These are phyloP conservation scores for Fusarium kyushuense DNA, from an alignment of 2,329 filamentous ascomycete species.

Conservation along the genomic window DNA sequence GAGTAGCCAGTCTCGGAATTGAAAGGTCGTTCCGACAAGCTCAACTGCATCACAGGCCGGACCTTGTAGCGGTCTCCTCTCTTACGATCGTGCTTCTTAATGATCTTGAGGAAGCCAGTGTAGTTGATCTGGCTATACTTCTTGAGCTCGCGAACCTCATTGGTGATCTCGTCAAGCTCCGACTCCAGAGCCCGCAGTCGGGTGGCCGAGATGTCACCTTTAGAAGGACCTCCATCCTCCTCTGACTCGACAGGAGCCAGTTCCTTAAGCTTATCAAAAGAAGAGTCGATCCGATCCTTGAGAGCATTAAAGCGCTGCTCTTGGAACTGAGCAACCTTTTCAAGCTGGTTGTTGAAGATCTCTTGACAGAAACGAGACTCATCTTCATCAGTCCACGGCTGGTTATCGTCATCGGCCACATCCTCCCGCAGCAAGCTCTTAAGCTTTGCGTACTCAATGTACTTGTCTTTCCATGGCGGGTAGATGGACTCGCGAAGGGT, in stretches of 20 bases:
- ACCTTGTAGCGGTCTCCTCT: slow-evolving; percentile 88
- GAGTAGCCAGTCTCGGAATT: slow-evolving; percentile 92
- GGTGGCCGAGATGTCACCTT: slow-evolving; percentile 61
- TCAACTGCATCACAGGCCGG: slow-evolving; percentile 90
- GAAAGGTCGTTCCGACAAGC: slow-evolving; percentile 88
- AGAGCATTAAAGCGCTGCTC: slow-evolving; percentile 75
- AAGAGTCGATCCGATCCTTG: slow-evolving; percentile 65
- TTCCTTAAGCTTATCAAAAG: slow-evolving; percentile 80
- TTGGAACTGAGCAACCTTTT: slow-evolving; percentile 94
- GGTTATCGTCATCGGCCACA: slow-evolving; percentile 67
- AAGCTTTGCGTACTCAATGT: slow-evolving; percentile 95
- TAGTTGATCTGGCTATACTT: slow-evolving; percentile 98
- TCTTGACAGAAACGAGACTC: slow-evolving; percentile 95
- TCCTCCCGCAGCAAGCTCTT: slow-evolving; percentile 90
- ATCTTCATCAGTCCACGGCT: slow-evolving; percentile 90
- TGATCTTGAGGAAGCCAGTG: slow-evolving; percentile 96
- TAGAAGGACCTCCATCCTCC: slow-evolving; percentile 66
- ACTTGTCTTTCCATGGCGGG: slow-evolving; percentile 89
- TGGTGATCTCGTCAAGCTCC: slow-evolving; percentile 88
- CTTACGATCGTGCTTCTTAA: slow-evolving; percentile 98
- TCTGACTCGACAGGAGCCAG: slow-evolving; percentile 67
- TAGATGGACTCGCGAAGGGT: slow-evolving; percentile 86
- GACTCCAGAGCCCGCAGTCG: slow-evolving; percentile 77
- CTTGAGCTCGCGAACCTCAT: slow-evolving; percentile 92
- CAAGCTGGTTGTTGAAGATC: slow-evolving; percentile 91